Evolutionary conservation across 257 asterid species (phyloP).

Genomic region (Linderniella brevidens): DNA sequence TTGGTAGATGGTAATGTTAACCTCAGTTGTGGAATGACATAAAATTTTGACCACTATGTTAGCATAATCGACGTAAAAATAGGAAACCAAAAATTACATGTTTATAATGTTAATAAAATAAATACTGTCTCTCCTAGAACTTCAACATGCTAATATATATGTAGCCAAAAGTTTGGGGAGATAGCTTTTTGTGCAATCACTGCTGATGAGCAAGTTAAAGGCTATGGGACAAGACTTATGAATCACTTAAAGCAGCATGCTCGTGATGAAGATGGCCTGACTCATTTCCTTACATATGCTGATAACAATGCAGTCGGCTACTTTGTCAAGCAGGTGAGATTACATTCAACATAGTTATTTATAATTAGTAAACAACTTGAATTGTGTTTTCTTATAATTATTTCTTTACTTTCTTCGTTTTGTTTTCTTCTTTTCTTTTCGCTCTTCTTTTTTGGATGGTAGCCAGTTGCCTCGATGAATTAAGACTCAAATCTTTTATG

Average conservation of each 20-base stretch:
- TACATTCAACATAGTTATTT: background rate
- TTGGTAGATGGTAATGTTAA: too few species aligned
- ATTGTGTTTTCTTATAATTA: too few species aligned
- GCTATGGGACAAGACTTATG: slow-evolving; percentile 97
- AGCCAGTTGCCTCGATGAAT: too few species aligned
- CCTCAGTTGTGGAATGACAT: background rate
- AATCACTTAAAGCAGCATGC: slow-evolving; percentile 94
- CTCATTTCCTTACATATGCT: slow-evolving; percentile 96
- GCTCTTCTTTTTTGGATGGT: too few species aligned
- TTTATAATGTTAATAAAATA: too few species aligned
- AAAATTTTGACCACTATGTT: slow-evolving; percentile 5
- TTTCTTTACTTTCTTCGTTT: too few species aligned
- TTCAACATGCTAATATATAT: background rate
- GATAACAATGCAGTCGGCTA: slow-evolving; percentile 99
- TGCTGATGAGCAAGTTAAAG: slow-evolving; percentile 96
- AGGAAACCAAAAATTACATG: background rate
- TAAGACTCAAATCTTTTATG: too few species aligned
- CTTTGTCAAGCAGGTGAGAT: slow-evolving; percentile 84
- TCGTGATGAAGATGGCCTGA: slow-evolving; percentile 85
- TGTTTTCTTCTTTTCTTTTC: too few species aligned
- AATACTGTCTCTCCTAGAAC: slow-evolving; percentile 3
- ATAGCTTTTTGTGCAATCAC: slow-evolving; percentile 97
- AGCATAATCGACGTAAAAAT: slow-evolving; percentile 3
- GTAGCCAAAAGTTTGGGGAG: slow-evolving; percentile 96
- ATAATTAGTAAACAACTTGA: background rate